These are phyloP conservation scores for Entophlyctis luteolus DNA, from an alignment of 192 early-diverging fungal genomes.

Conservation along the genomic window DNA sequence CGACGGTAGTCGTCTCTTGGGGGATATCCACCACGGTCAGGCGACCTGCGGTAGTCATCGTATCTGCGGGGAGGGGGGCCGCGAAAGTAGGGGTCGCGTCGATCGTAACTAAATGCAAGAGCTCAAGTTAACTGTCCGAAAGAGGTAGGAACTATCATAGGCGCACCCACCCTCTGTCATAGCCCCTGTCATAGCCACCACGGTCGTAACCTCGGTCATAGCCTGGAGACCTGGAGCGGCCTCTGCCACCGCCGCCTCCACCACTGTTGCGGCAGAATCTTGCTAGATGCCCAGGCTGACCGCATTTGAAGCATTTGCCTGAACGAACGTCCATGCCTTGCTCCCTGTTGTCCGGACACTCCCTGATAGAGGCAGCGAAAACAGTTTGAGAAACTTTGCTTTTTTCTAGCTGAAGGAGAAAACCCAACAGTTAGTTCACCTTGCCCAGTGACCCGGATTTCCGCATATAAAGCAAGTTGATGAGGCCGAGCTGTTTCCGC, in stretches of 20 bases:
- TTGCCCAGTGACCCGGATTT: slow-evolving; percentile 50
- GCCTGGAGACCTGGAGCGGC: slow-evolving; percentile 29
- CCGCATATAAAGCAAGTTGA: slow-evolving; percentile 50
- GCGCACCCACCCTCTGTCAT: neutral
- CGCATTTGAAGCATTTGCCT: slow-evolving; percentile 58
- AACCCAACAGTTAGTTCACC: neutral
- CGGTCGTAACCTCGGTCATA: slow-evolving; percentile 1
- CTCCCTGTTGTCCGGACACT: slow-evolving; percentile 49
- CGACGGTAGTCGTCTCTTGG: neutral
- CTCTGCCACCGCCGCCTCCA: slow-evolving; percentile 9
- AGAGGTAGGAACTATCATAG: slow-evolving; percentile 3
- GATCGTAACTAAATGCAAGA: neutral
- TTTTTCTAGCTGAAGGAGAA: neutral
- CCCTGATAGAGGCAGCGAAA: slow-evolving; percentile 20
- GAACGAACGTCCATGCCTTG: slow-evolving; percentile 49
- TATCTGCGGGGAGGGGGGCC: slow-evolving; percentile 7
- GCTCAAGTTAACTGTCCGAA: neutral
- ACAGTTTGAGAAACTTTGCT: neutral
- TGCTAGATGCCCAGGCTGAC: slow-evolving; percentile 48
- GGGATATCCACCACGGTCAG: slow-evolving; percentile 7
- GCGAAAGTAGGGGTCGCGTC: slow-evolving; percentile 16
- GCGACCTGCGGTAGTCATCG: slow-evolving; percentile 4
- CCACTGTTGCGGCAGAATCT: slow-evolving; percentile 36
- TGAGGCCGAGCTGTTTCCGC: neutral
- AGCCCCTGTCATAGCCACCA: slow-evolving; percentile 17